Conservation (phyloP, 202 grass and related monocot species). For the Digitaria exilis region DNA sequence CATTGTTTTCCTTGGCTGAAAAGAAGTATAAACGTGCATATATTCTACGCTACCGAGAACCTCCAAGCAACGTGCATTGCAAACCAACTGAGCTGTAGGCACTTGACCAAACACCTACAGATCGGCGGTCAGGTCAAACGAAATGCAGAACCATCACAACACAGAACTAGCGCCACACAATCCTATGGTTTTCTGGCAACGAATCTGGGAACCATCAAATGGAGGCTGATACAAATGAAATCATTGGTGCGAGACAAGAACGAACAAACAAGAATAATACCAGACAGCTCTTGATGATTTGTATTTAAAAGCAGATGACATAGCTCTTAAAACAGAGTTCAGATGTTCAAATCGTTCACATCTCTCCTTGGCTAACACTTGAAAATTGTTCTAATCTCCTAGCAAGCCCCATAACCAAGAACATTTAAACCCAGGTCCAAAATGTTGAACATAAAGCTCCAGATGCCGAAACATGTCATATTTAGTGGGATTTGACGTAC, state of each 20-base stretch:
- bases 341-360: conserved; percentile 22
- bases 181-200: neutral
- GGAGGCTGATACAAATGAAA: neutral
- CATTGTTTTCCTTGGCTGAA: too few species aligned
- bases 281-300: conserved; percentile 5
- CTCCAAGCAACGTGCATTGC: too few species aligned
- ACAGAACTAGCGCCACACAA: neutral
- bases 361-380: conserved; percentile 20
- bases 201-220: neutral
- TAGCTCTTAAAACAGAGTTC: conserved; percentile 42
- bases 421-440: conserved; percentile 11
- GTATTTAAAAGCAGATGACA: conserved; percentile 6
- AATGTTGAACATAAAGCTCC: conserved; percentile 25
- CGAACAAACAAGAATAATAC: neutral
- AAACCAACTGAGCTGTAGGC: too few species aligned
- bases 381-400: conserved; percentile 22
- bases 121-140: neutral
- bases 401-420: conserved; percentile 30
- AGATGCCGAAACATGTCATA: neutral
- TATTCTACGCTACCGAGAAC: too few species aligned
- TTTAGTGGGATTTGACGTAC: conserved; percentile 64
- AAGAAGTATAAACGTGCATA: too few species aligned
- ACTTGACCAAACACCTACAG: too few species aligned
- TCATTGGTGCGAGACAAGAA: neutral
- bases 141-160: neutral